phyloP scores from a whole-genome alignment of 2,329 filamentous ascomycete species.

The Scedosporium boydii region DNA sequence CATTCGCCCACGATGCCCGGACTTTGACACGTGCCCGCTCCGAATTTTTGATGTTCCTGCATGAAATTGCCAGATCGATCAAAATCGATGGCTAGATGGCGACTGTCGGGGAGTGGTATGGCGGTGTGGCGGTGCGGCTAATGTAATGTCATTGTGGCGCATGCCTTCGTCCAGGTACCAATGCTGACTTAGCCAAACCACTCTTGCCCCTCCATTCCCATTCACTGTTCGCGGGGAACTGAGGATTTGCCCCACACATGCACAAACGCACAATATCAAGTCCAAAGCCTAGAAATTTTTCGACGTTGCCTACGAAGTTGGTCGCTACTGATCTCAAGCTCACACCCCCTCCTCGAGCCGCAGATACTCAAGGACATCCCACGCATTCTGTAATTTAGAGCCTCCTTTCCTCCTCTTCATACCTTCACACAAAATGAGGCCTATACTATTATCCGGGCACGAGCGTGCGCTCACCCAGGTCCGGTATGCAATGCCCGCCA shows the following conservation, averaged over 20 bases:
- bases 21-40: no score
- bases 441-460: slow-evolving; percentile 92
- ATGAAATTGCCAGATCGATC: no score
- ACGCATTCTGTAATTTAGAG: background rate
- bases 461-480: slow-evolving; percentile 94
- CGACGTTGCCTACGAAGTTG: slow-evolving; percentile 8
- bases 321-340: slow-evolving; percentile 2
- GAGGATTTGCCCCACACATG: slow-evolving; percentile 6
- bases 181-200: background rate
- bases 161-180: background rate
- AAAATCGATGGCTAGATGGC: no score
- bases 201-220: background rate
- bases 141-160: background rate
- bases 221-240: background rate
- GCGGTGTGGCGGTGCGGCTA: no score
- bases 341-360: slow-evolving; percentile 8
- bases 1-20: no score
- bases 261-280: slow-evolving; percentile 11
- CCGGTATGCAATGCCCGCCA: slow-evolving; percentile 44
- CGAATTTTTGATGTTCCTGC: no score
- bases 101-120: no score
- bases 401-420: background rate
- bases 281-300: slow-evolving; percentile 11
- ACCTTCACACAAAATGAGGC: slow-evolving; percentile 65
- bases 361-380: slow-evolving; percentile 8